phyloP scores from a whole-genome alignment of 2,329 filamentous ascomycete genomes.

The Phyllosticta citribraziliensis region DNA sequence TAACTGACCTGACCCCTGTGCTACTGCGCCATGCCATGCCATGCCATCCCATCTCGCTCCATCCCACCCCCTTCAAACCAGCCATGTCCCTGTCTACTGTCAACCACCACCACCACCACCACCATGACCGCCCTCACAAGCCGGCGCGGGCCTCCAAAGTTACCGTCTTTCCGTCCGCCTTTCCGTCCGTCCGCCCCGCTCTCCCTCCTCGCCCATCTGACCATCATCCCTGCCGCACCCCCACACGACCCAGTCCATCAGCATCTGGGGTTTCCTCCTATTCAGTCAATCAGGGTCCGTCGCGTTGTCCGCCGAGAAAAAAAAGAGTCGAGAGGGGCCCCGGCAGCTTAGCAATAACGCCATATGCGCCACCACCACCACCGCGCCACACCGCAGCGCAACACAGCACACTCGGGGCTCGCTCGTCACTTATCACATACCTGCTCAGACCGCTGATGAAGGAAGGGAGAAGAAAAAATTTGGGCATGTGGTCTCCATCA shows the following conservation, averaged over 20 bases:
- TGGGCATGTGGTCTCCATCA: too few relatives aligned
- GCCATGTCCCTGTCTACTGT: not conserved
- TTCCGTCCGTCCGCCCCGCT: not conserved
- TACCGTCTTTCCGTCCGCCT: not conserved
- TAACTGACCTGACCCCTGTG: not conserved
- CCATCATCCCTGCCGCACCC: not conserved
- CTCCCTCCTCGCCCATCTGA: not conserved
- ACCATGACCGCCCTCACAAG: not conserved
- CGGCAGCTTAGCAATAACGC: too few relatives aligned
- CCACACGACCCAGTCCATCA: not conserved
- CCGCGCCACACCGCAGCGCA: too few relatives aligned
- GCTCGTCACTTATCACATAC: too few relatives aligned
- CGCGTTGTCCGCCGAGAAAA: too few relatives aligned
- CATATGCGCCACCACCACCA: too few relatives aligned
- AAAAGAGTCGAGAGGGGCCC: too few relatives aligned
- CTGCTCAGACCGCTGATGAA: too few relatives aligned
- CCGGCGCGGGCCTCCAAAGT: not conserved
- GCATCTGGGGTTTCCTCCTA: too few relatives aligned
- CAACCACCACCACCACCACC: not conserved
- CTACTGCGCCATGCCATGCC: not conserved
- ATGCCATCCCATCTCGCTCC: not conserved
- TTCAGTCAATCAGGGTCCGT: too few relatives aligned
- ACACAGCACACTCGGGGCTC: too few relatives aligned
- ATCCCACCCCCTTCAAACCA: not conserved
- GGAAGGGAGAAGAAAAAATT: too few relatives aligned